A percentile compares a stretch with the other conserved stretches of the same genome.
phyloP scores from a whole-genome alignment of 2,329 filamentous ascomycete genomes.

The Aspergillus hortae region DNA sequence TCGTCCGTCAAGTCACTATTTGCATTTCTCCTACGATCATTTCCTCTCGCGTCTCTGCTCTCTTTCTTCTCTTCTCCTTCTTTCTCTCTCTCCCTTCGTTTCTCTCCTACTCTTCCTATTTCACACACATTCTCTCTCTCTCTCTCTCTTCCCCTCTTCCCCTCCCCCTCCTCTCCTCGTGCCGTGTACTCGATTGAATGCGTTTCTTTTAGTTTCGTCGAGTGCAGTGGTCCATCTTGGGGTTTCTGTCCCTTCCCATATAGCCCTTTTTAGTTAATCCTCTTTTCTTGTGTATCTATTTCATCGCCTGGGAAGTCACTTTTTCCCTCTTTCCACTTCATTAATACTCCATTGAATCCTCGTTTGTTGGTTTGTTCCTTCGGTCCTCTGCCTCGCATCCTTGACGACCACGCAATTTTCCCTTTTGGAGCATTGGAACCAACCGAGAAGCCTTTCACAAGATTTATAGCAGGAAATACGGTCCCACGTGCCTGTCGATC shows the following conservation, averaged over 20 bases:
- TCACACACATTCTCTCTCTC: not conserved
- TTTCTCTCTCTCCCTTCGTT: not conserved
- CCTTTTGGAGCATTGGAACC: not conserved
- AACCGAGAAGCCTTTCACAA: not conserved
- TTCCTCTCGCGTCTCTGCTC: constrained; percentile 13
- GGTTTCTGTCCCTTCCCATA: constrained; percentile 3
- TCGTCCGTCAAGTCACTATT: constrained; percentile 12
- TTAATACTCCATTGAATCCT: constrained; percentile 1
- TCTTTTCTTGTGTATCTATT: constrained; percentile 8
- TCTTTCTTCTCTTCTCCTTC: not conserved
- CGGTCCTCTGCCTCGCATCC: not conserved
- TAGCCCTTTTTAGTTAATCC: constrained; percentile 7
- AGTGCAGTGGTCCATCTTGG: not conserved
- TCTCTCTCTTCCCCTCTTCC: constrained; percentile 2
- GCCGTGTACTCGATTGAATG: not conserved
- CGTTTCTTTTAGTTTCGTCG: constrained; percentile 4
- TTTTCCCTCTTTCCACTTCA: constrained; percentile 2
- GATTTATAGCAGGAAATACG: constrained; percentile 4
- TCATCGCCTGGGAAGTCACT: not conserved
- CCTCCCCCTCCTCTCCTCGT: constrained; percentile 3
- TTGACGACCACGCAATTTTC: constrained; percentile 1
- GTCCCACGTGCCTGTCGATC: constrained; percentile 17
- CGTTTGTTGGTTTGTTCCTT: constrained; percentile 5
- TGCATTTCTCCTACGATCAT: constrained; percentile 19
- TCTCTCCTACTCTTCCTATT: not conserved